Percentiles rank a stretch among this genome's conserved stretches.
Conservation (phyloP, 2,329 filamentous ascomycete genomes). For the Trichoderma pleuroti region DNA sequence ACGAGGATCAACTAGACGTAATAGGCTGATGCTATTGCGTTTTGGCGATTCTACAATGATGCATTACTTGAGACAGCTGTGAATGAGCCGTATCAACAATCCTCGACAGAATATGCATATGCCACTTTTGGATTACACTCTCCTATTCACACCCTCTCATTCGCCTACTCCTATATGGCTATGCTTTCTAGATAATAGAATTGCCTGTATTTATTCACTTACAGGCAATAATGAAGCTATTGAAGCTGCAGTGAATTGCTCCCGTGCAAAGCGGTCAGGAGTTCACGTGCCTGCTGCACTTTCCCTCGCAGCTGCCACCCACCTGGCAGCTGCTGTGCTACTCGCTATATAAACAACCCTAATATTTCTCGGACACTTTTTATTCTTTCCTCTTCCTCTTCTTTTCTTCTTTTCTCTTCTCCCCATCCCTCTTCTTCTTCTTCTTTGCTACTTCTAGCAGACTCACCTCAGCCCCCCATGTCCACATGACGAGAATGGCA, state of each 20-base stretch:
- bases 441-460: not conserved
- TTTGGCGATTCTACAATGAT: not conserved
- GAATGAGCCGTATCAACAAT: not conserved
- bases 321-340: not conserved
- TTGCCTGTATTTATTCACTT: not conserved
- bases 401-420: not conserved
- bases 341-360: not conserved
- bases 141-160: not conserved
- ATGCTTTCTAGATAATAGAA: too few relatives aligned
- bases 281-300: constrained; percentile 6
- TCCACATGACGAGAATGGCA: not conserved
- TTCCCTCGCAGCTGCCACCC: constrained; percentile 1
- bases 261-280: not conserved
- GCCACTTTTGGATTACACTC: too few relatives aligned
- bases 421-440: not conserved
- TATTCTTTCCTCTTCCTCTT: not conserved
- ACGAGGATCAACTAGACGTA: not conserved
- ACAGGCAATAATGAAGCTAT: not conserved
- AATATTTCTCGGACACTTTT: not conserved
- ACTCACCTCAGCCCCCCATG: too few relatives aligned
- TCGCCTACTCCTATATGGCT: too few relatives aligned
- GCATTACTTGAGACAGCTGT: not conserved
- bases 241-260: constrained; percentile 2
- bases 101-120: not conserved
- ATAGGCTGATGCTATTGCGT: not conserved